Conservation (phyloP, 345 rosid genomes). For the Acer saccharum region DNA sequence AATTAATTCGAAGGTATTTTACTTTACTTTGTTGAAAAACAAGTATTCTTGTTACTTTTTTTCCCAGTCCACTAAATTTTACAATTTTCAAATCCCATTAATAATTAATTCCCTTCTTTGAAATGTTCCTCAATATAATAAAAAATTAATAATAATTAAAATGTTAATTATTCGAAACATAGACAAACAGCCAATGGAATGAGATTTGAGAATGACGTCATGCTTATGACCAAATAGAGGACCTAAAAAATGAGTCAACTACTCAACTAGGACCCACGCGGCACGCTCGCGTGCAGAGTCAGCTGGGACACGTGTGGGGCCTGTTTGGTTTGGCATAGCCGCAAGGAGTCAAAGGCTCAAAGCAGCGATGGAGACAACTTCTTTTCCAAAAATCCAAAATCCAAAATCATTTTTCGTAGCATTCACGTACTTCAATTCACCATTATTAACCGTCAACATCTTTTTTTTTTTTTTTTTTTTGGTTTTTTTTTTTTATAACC, state of each 20-base stretch:
- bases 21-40: background rate
- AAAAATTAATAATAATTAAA: background rate
- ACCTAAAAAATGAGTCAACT: slow-evolving; percentile 25
- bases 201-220: slow-evolving; percentile 13
- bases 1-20: slow-evolving; percentile 9
- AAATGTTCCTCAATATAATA: slow-evolving; percentile 8
- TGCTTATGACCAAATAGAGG: background rate
- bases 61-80: background rate
- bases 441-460: background rate
- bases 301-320: slow-evolving; percentile 27
- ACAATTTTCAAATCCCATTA: background rate
- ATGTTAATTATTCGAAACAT: slow-evolving; percentile 1
- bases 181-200: background rate
- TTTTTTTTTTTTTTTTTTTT: background rate
- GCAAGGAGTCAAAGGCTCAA: slow-evolving; percentile 24
- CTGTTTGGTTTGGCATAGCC: slow-evolving; percentile 20
- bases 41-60: background rate
- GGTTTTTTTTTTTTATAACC: background rate
- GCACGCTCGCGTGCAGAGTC: slow-evolving; percentile 38
- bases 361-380: slow-evolving; percentile 4
- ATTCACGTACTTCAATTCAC: background rate
- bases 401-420: slow-evolving; percentile 9
- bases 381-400: background rate
- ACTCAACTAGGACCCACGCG: slow-evolving; percentile 43
- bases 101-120: background rate